Base-by-base conservation (phyloP, 2,329 filamentous ascomycete species). In the Diatrype stigma region DNA sequence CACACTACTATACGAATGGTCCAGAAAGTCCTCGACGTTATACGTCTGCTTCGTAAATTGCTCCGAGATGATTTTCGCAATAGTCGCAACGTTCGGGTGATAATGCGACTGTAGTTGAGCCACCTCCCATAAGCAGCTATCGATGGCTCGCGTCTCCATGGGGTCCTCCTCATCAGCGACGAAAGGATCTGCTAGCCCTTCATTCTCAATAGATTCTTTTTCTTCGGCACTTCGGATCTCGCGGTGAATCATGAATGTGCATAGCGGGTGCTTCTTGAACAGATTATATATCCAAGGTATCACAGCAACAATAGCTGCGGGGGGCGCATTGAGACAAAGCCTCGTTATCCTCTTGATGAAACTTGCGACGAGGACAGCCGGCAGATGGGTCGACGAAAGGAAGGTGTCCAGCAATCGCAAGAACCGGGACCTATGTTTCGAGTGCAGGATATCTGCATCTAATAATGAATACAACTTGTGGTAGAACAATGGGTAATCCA, bases 31-130 rank as follows among this genome's bases (percentile, higher is more conserved):
- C 66, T 99, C 94, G n/a, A 96, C 73, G 61, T 91, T 94, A 70
- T 97, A 99, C 2, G 87, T 81, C 59, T 91, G 86, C 73, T 99
- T 99, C 2, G 94, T 99, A 68, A 97, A 99, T 68, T 97, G 94
- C 71, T 97, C 91, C 2, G 89, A 89, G 51, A 99, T 84, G 56
- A 99, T 96, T 70, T 91, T 94, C 42, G 91, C 87, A 59, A 99
- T 84, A 2, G 92, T 94, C 0, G 93, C 92, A 22, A 99, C 90
- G 61, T 97, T 99, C 14, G 95, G 94, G 66, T 99, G 94, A 70
- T 96, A 97, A 69, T 99, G 95, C 1, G 85, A 86, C 68, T 95
- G 90, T 51, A 97, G 75, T 52, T 90, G 91, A 53, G 95, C 88
- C 48, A 99, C 79, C 68, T 99, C 94, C 95, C 94, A 99, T 7